phyloP scores from a whole-genome alignment of 164 flowering plant genomes.

The Stephania yunnanensis region DNA sequence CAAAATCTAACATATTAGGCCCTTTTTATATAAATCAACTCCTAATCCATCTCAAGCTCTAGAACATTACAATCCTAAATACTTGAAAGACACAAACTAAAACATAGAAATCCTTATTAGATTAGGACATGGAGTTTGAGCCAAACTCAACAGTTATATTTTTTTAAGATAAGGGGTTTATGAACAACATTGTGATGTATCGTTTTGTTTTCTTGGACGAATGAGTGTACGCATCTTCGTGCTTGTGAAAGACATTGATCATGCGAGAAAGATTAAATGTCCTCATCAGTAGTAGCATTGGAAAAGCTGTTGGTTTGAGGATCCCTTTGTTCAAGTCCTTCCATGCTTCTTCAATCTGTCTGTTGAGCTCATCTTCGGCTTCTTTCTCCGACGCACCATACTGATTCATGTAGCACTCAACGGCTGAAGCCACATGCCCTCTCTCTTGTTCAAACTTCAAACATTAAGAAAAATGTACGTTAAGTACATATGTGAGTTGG shows the following conservation, averaged over 20 bases:
- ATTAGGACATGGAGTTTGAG: too few species aligned
- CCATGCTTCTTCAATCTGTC: slow-evolving; percentile 32
- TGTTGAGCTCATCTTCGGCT: slow-evolving; percentile 2
- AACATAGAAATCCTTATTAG: too few species aligned
- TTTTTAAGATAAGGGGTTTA: background rate
- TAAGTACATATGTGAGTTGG: too few species aligned
- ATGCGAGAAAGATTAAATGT: slow-evolving; percentile 30
- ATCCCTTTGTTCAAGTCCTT: slow-evolving; percentile 40
- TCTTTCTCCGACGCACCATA: slow-evolving; percentile 21
- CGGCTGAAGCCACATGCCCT: slow-evolving; percentile 23
- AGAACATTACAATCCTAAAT: too few species aligned
- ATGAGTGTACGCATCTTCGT: slow-evolving; percentile 29
- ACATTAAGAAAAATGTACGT: background rate
- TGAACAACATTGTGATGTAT: background rate
- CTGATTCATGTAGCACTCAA: slow-evolving; percentile 33
- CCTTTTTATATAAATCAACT: too few species aligned
- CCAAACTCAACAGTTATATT: too few species aligned
- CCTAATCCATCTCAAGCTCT: too few species aligned
- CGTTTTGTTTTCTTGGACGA: background rate
- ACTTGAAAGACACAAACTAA: too few species aligned
- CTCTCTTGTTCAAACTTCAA: slow-evolving; percentile 25
- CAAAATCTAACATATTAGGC: too few species aligned
- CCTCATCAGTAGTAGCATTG: slow-evolving; percentile 17
- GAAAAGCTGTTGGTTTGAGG: slow-evolving; percentile 5
- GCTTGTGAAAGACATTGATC: slow-evolving; percentile 28